Evolutionary conservation across 331 rosid species (phyloP).

Genomic region (Telfairia occidentalis): DNA sequence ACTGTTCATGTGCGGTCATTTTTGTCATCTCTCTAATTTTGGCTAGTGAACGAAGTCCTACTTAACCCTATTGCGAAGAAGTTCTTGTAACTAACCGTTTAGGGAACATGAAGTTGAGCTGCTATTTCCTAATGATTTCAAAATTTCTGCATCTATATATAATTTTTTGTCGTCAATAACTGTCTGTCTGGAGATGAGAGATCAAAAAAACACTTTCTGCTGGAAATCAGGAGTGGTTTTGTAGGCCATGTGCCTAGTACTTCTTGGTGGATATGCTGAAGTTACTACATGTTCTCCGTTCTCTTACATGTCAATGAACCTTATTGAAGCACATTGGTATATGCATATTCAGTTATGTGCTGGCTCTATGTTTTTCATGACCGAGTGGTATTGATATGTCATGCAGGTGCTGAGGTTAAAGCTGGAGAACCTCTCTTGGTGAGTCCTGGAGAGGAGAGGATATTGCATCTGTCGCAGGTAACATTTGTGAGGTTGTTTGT

Average conservation of each 20-base stretch:
- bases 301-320: neutral
- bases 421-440: constrained; percentile 45
- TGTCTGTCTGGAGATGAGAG: neutral
- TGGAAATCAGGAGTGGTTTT: neutral
- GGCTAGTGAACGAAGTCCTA: neutral
- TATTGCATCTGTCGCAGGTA: constrained; percentile 65
- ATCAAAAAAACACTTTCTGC: neutral
- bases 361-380: neutral
- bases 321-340: neutral
- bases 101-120: neutral
- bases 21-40: neutral
- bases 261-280: neutral
- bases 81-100: neutral
- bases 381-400: neutral
- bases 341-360: neutral
- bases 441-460: constrained; percentile 28
- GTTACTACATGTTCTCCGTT: neutral
- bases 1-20: neutral
- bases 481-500: constrained; percentile 7
- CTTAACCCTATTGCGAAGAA: neutral
- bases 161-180: neutral
- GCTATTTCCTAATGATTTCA: neutral
- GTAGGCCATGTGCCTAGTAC: neutral
- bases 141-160: neutral
- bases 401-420: constrained; percentile 58